A percentile compares a stretch with the other conserved stretches of the same genome.
Evolutionary conservation across 495 filamentous ascomycete genomes (phyloP).

Genomic region (Aspergillus taichungensis): DNA sequence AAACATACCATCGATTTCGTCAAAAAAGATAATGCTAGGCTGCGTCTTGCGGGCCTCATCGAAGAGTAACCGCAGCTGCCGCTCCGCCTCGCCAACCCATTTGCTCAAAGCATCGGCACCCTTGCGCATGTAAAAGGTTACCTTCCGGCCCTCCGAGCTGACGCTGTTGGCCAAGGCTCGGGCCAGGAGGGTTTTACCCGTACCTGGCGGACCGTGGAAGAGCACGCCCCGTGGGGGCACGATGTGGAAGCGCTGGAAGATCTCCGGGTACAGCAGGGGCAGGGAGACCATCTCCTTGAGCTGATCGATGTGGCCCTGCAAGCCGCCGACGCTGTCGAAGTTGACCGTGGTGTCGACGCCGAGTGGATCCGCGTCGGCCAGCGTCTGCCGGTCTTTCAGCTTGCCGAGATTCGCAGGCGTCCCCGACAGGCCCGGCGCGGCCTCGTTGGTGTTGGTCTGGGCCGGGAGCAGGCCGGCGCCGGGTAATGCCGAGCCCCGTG

Average conservation of each 20-base stretch:
- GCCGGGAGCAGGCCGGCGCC: constrained; percentile 43
- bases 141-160: constrained; percentile 72
- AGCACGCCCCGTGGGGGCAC: constrained; percentile 89
- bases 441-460: constrained; percentile 58
- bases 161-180: constrained; percentile 82
- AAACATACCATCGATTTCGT: constrained; percentile 82
- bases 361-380: constrained; percentile 89
- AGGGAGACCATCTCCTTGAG: constrained; percentile 97
- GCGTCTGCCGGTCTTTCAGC: constrained; percentile 67
- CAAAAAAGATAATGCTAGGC: constrained; percentile 98
- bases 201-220: constrained; percentile 95
- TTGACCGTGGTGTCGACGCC: constrained; percentile 86
- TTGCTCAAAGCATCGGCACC: constrained; percentile 95
- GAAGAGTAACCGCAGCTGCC: constrained; percentile 85
- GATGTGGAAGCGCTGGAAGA: constrained; percentile 87
- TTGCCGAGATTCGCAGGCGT: constrained; percentile 83
- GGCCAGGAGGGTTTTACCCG: constrained; percentile 92
- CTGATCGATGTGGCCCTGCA: constrained; percentile 87
- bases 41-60: constrained; percentile 93
- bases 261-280: constrained; percentile 86
- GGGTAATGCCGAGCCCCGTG: constrained; percentile 31
- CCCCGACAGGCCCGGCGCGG: constrained; percentile 50
- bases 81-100: constrained; percentile 97
- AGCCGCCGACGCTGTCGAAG: constrained; percentile 84
- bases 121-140: constrained; percentile 99